A percentile compares a stretch with the other conserved stretches of the same genome.
These are phyloP conservation scores for Colletotrichum truncatum DNA, from an alignment of 2,329 filamentous ascomycete species.

Conservation along the genomic window DNA sequence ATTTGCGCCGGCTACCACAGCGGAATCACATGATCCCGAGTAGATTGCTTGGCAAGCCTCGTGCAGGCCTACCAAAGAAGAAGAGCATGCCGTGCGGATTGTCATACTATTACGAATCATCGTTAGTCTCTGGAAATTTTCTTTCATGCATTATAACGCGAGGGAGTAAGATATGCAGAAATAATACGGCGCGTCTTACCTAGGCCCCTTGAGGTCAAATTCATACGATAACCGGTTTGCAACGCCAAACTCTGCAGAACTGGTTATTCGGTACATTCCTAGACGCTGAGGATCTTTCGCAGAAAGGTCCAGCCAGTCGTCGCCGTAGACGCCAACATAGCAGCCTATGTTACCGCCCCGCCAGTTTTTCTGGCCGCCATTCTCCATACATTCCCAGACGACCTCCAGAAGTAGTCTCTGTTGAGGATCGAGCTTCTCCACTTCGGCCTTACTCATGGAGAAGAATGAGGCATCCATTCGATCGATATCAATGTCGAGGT, in stretches of 20 bases:
- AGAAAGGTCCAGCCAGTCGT: slow-evolving; percentile 34
- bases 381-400: slow-evolving; percentile 43
- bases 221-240: slow-evolving; percentile 43
- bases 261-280: slow-evolving; percentile 31
- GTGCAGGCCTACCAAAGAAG: slow-evolving; percentile 34
- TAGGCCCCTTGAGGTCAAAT: slow-evolving; percentile 41
- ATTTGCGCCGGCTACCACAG: slow-evolving; percentile 36
- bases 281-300: slow-evolving; percentile 35
- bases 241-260: slow-evolving; percentile 34
- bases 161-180: slow-evolving; percentile 40
- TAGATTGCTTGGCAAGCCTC: slow-evolving; percentile 33
- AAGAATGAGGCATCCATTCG: slow-evolving; percentile 44
- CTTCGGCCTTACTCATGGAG: slow-evolving; percentile 38
- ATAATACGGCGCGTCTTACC: no score
- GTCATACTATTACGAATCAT: slow-evolving; percentile 40
- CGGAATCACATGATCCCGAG: slow-evolving; percentile 29
- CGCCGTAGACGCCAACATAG: slow-evolving; percentile 40
- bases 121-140: neutral
- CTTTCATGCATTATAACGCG: slow-evolving; percentile 2
- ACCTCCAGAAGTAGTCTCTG: slow-evolving; percentile 43
- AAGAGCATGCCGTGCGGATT: slow-evolving; percentile 36
- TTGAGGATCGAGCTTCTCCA: slow-evolving; percentile 36
- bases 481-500: slow-evolving; percentile 30
- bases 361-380: slow-evolving; percentile 41
- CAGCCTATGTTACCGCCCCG: slow-evolving; percentile 37